Percentiles rank a stretch among this genome's conserved stretches.
These are phyloP conservation scores for Botrytis paeoniae DNA, from an alignment of 2,329 filamentous ascomycete genomes.

Conservation along the genomic window DNA sequence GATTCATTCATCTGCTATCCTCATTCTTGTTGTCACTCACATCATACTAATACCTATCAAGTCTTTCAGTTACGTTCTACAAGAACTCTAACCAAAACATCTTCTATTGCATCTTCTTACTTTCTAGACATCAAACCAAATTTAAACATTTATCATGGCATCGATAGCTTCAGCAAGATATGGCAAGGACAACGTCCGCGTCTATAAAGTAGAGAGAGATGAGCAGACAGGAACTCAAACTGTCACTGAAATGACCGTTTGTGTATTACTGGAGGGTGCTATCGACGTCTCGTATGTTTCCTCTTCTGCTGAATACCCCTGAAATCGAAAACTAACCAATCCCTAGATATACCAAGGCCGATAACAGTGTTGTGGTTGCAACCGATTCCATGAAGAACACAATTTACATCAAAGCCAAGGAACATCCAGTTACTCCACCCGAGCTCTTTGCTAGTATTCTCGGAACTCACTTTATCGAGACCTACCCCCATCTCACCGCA, in stretches of 20 bases:
- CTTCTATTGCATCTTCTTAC: not conserved
- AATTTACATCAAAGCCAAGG: slow-evolving; percentile 90
- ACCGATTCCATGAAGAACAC: slow-evolving; percentile 99
- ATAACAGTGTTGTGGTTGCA: slow-evolving; percentile 93
- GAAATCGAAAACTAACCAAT: not conserved
- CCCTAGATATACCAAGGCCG: slow-evolving; percentile 79
- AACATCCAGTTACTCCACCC: slow-evolving; percentile 85
- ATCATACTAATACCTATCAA: slow-evolving; percentile 4
- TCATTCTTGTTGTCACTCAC: slow-evolving; percentile 15
- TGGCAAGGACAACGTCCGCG: slow-evolving; percentile 96
- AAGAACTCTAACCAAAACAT: not conserved
- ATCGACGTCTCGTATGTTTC: slow-evolving; percentile 74
- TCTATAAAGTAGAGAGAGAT: slow-evolving; percentile 90
- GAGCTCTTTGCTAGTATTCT: slow-evolving; percentile 87
- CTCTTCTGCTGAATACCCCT: not conserved
- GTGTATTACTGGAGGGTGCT: slow-evolving; percentile 86
- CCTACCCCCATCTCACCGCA: slow-evolving; percentile 81
- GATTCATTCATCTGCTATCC: not conserved
- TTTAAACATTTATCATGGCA: slow-evolving; percentile 45
- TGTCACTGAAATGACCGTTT: slow-evolving; percentile 92
- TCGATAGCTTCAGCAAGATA: slow-evolving; percentile 66
- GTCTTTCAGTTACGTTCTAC: not conserved
- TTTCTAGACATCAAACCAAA: not conserved
- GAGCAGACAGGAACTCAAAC: slow-evolving; percentile 73
- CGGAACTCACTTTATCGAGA: slow-evolving; percentile 83